Evolutionary conservation across 2,329 filamentous ascomycete genomes (phyloP).

Genomic region (Colletotrichum sp.): DNA sequence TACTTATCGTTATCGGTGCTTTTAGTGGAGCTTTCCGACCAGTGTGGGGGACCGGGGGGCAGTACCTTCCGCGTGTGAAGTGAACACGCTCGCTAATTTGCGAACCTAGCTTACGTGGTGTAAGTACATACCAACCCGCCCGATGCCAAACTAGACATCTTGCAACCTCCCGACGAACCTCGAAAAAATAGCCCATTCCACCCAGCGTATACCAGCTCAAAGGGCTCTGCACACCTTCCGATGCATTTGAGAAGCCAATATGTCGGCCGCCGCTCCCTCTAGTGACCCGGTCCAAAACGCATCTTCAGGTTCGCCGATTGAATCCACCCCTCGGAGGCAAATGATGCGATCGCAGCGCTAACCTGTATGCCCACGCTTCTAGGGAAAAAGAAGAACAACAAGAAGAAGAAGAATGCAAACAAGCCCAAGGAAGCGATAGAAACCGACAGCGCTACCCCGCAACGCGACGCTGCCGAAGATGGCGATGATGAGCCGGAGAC

Average conservation of each 20-base stretch:
- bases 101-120: constrained; percentile 20
- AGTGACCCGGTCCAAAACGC: constrained; percentile 29
- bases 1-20: background rate
- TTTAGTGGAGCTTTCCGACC: background rate
- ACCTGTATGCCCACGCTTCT: constrained; percentile 5
- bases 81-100: constrained; percentile 23
- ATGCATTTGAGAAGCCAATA: constrained; percentile 24
- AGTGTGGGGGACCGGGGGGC: constrained; percentile 19
- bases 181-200: background rate
- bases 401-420: constrained; percentile 62
- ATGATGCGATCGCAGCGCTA: background rate
- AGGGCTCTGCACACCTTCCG: constrained; percentile 17
- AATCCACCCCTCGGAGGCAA: background rate
- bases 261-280: constrained; percentile 32
- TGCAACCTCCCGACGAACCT: background rate
- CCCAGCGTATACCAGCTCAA: constrained; percentile 13
- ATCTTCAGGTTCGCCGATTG: constrained; percentile 29
- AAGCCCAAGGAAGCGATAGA: constrained; percentile 48
- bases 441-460: constrained; percentile 35
- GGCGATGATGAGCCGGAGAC: constrained; percentile 51
- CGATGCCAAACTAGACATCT: constrained; percentile 10
- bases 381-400: constrained; percentile 64
- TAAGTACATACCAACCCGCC: constrained; percentile 13
- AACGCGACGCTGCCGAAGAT: constrained; percentile 38
- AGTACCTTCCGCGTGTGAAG: constrained; percentile 18